Evolutionary conservation across 345 rosid species (phyloP), one percentile per base, ranked within the genome.

Genomic region (Draba incana): DNA sequence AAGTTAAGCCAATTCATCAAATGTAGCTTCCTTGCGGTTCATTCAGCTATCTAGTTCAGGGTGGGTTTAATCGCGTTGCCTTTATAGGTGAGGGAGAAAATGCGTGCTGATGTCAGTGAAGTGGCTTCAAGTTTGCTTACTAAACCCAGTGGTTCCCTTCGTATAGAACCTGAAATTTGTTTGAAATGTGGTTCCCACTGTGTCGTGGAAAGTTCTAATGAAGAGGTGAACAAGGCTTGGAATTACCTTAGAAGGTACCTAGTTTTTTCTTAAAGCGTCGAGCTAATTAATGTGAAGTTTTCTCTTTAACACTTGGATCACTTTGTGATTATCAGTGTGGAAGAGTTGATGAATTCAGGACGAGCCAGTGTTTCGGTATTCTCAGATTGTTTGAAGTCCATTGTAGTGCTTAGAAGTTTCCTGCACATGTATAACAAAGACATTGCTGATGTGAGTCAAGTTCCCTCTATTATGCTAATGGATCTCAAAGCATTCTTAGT

Each of bases 401-500:
- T 84, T 52, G 69, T 68, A 8, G 66, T 76, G 64, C 77, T 92
- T 33, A 85, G 82, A 78, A 81, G 82, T 67, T 64, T 57, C 45
- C 66, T 85, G 71, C 90, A 91, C 83, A 78, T 82, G 52, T 83
- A 80, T 69, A 91, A 84, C 84, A 88, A 84, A 77, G 63, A 74
- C 70, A 77, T 91, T 72, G 97, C 96, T 46, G 84, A 91, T 81
- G 97, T 85, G 64, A 80, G 86, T 84, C 64, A 57, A 13, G 25
- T 43, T 35, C 38, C 31, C 59, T 31, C 14, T 20, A 41, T 20
- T 13, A 15, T 39, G 5, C 50, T 27, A 0, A 12, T n/a, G 35
- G 24, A 60, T 38, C 11, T 37, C 5, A 39, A 31, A 58, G 55
- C 60, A 6, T 56, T 28, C 50, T 64, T 28, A 51, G 28, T 10